phyloP scores from a whole-genome alignment of 805 yeast species.

The Sugiyamaella marilandica region DNA sequence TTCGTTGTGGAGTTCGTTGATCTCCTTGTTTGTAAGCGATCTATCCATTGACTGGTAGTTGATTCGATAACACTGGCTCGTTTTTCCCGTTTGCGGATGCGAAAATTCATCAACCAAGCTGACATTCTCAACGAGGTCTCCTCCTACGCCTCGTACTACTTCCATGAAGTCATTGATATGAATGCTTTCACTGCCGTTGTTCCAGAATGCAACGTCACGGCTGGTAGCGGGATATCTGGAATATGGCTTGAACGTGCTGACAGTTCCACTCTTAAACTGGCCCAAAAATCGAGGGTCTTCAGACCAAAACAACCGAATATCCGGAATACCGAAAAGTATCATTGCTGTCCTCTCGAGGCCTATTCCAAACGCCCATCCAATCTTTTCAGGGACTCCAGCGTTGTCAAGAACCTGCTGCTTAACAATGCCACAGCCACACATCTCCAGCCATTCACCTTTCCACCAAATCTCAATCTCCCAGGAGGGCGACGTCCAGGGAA shows the following conservation, averaged over 20 bases:
- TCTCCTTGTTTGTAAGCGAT: slow-evolving; percentile 77
- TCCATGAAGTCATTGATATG: slow-evolving; percentile 96
- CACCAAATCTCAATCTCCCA: slow-evolving; percentile 99
- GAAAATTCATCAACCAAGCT: slow-evolving; percentile 70
- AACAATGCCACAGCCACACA: slow-evolving; percentile 94
- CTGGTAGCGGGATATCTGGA: slow-evolving; percentile 84
- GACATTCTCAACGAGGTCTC: slow-evolving; percentile 86
- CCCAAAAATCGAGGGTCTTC: slow-evolving; percentile 65
- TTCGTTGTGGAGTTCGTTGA: slow-evolving; percentile 64
- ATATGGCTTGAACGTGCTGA: slow-evolving; percentile 75
- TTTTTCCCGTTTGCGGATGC: slow-evolving; percentile 75
- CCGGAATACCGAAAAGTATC: slow-evolving; percentile 93
- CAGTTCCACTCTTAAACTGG: slow-evolving; percentile 65
- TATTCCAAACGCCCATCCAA: slow-evolving; percentile 98
- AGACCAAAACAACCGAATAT: slow-evolving; percentile 91
- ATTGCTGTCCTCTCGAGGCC: slow-evolving; percentile 95
- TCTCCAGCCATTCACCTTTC: slow-evolving; percentile 97
- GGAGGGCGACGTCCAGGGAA: slow-evolving; percentile 98
- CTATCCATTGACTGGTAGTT: slow-evolving; percentile 96
- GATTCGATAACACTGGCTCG: slow-evolving; percentile 81
- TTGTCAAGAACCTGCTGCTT: slow-evolving; percentile 69
- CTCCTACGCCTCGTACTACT: slow-evolving; percentile 72
- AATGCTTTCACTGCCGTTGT: slow-evolving; percentile 36
- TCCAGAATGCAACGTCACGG: slow-evolving; percentile 92
- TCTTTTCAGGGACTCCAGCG: slow-evolving; percentile 56